Base-by-base conservation (phyloP, 2,329 filamentous ascomycete genomes). In the Epichloe sylvatica region DNA sequence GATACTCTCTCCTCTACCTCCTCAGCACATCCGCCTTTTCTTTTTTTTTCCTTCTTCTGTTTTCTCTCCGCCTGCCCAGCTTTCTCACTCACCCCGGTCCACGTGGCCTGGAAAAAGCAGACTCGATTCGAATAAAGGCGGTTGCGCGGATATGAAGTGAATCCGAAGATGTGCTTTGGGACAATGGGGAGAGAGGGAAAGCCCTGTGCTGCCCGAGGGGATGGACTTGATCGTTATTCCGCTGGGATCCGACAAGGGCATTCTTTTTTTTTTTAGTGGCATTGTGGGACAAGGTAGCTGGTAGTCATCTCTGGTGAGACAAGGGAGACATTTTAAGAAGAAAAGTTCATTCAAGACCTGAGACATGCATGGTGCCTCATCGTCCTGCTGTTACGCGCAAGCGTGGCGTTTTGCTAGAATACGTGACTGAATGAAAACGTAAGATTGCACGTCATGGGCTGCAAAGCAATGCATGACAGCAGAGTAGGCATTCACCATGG, bases 171-270 rank as follows among this genome's bases (percentile, higher is more conserved):
- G 38, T 40, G 38, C 38, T 30, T 40, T 5, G 38, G 19, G 21
- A 12, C 8, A 40, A 35, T 25, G 30, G 33, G 42, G 71, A 83
- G 88, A 89, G 89, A 88, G 90, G 89, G 91, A 97, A 96, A 89
- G 91, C 91, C 91, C 89, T 96, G 90, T 92, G 81, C 81, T 78
- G 76, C 79, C 33, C 45, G 78, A 77, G 78, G 83, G 85, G 82
- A 74, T 84, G 80, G 80, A 87, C 87, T 91, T 94, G 67, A 91
- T 74, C 83, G 87, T 89, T 83, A 78, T 83, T 82, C 84, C 78
- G 73, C 76, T 69, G 19, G 39, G 12, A 23, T 47, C 19, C 11
- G 30, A 36, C 5, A 21, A 15, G 25, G 25, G 25, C 25, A 30
- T 30, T 8, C 8, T 9, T 15, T 23, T 60, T 59, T 56, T 55